Evolutionary conservation across 2,329 filamentous ascomycete genomes (phyloP).

Genomic region (Hypomyces perniciosus): DNA sequence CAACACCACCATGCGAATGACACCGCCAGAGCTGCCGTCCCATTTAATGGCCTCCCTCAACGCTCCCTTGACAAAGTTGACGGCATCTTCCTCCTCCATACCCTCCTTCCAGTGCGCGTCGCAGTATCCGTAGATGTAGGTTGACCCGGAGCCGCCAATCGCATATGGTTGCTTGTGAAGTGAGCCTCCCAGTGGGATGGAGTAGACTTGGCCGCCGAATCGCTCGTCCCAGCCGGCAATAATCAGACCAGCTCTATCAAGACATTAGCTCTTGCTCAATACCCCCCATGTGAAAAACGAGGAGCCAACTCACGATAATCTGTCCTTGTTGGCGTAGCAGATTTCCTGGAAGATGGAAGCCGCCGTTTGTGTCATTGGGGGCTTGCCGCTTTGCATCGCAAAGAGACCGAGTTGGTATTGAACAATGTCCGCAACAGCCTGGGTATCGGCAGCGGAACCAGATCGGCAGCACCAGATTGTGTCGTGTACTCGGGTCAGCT

Average conservation of each 20-base stretch:
- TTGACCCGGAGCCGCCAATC: slow-evolving; percentile 94
- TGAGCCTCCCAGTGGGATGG: slow-evolving; percentile 91
- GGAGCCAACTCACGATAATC: slow-evolving; percentile 60
- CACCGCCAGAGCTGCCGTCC: slow-evolving; percentile 97
- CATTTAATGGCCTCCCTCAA: slow-evolving; percentile 96
- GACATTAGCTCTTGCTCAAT: slow-evolving; percentile 14
- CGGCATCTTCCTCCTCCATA: slow-evolving; percentile 88
- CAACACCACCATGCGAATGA: slow-evolving; percentile 95
- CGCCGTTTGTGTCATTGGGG: slow-evolving; percentile 89
- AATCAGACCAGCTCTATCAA: slow-evolving; percentile 79
- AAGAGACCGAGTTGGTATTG: slow-evolving; percentile 95
- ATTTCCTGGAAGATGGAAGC: slow-evolving; percentile 96
- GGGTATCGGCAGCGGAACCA: slow-evolving; percentile 93
- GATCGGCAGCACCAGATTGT: slow-evolving; percentile 99
- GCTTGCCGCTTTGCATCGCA: slow-evolving; percentile 80
- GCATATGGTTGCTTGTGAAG: slow-evolving; percentile 96
- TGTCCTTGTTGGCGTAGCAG: slow-evolving; percentile 96
- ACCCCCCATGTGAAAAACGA: neutral
- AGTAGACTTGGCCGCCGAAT: slow-evolving; percentile 95
- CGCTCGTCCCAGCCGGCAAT: slow-evolving; percentile 97
- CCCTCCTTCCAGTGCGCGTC: slow-evolving; percentile 92
- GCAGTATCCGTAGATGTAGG: slow-evolving; percentile 99
- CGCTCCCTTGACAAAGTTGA: slow-evolving; percentile 87
- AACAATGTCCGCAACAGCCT: slow-evolving; percentile 96
- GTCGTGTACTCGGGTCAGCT: slow-evolving; percentile 96